A percentile compares a stretch with the other conserved stretches of the same genome.
These are phyloP conservation scores for Saturnispora kantuleensis DNA, from an alignment of 805 yeast genomes.

Conservation along the genomic window DNA sequence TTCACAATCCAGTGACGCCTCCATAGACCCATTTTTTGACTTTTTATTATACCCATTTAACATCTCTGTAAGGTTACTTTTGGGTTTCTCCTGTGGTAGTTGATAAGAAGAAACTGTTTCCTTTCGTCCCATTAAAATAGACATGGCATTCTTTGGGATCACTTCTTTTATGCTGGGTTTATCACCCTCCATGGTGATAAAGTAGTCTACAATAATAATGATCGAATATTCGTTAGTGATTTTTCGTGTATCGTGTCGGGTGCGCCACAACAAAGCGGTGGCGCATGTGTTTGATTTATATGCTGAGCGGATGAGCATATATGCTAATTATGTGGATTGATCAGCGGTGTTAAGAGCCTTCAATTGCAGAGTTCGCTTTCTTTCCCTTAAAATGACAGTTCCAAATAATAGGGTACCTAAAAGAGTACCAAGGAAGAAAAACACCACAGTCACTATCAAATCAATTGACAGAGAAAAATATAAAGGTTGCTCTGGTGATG, in stretches of 20 bases:
- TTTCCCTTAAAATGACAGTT: not conserved
- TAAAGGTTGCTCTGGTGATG: conserved; percentile 14
- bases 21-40: not conserved
- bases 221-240: too few relatives aligned
- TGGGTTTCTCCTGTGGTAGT: not conserved
- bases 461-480: conserved; percentile 1
- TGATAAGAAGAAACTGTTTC: not conserved
- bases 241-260: not conserved
- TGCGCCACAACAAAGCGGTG: not conserved
- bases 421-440: not conserved
- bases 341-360: conserved; percentile 6
- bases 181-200: not conserved
- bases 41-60: conserved; percentile 1
- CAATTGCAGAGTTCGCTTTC: too few relatives aligned
- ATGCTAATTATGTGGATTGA: not conserved
- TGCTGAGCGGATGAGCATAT: not conserved
- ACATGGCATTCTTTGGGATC: conserved; percentile 4
- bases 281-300: not conserved
- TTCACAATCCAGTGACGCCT: not conserved
- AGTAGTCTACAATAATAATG: too few relatives aligned
- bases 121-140: conserved; percentile 5
- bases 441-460: not conserved
- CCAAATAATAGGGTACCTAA: not conserved
- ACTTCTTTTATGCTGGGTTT: not conserved
- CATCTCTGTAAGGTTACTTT: not conserved